A percentile compares a stretch with the other conserved stretches of the same genome.
phyloP scores from a whole-genome alignment of 2,329 filamentous ascomycete genomes.

The Emmonsiellopsis sp. region DNA sequence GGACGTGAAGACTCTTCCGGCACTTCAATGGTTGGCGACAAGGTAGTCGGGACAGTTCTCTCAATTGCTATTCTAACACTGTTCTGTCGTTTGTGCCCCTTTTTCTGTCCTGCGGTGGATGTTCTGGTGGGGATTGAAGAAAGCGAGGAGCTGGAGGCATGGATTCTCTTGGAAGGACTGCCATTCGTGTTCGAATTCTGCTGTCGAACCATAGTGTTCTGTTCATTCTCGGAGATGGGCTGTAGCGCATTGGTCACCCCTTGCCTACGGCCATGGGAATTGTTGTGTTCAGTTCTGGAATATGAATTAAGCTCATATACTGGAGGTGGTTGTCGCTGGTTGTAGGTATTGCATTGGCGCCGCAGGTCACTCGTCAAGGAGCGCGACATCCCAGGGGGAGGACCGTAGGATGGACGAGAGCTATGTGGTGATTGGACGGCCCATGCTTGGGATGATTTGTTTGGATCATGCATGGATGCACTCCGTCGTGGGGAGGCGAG shows the following conservation, averaged over 20 bases:
- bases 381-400: neutral
- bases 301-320: neutral
- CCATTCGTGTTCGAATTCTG: neutral
- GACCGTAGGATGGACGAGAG: neutral
- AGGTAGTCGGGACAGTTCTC: conserved; percentile 15
- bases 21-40: conserved; percentile 28
- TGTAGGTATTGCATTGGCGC: neutral
- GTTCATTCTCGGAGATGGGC: conserved; percentile 3
- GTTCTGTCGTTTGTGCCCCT: conserved; percentile 34
- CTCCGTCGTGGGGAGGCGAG: neutral
- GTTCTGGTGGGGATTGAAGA: neutral
- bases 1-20: conserved; percentile 19
- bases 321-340: neutral
- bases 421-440: neutral
- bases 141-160: neutral
- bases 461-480: neutral
- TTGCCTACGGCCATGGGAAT: neutral
- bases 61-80: conserved; percentile 35
- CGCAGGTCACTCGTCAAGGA: neutral
- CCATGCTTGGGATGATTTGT: neutral
- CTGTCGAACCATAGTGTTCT: neutral
- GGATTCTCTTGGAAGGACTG: neutral
- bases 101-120: conserved; percentile 6
- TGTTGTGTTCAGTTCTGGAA: neutral
- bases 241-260: neutral